These are phyloP conservation scores for Papiliotrema laurentii DNA, from an alignment of 1,284 basidiomycete genomes.

Conservation along the genomic window DNA sequence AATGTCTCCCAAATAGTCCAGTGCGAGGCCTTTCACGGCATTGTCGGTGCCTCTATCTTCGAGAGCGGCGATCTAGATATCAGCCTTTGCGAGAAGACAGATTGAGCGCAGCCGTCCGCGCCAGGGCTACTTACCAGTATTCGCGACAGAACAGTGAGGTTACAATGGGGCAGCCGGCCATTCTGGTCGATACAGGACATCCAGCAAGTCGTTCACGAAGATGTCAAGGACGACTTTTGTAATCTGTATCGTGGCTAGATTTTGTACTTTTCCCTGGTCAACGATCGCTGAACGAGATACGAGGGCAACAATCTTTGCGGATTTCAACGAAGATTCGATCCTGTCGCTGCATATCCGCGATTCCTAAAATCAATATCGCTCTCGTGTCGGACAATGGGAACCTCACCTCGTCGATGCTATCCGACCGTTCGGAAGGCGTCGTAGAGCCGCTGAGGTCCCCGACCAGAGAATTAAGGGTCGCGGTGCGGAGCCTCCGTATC, in stretches of 20 bases:
- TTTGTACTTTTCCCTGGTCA: slow-evolving; percentile 72
- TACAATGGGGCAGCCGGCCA: slow-evolving; percentile 90
- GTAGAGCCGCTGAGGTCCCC: too few relatives aligned
- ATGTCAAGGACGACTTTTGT: slow-evolving; percentile 85
- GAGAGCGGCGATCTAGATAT: slow-evolving; percentile 63
- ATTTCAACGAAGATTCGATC: slow-evolving; percentile 69
- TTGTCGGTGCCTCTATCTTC: slow-evolving; percentile 78
- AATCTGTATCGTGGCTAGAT: slow-evolving; percentile 83
- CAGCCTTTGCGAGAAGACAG: too few relatives aligned
- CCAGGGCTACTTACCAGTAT: slow-evolving; percentile 80
- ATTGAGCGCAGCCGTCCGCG: background rate
- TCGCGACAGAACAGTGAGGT: slow-evolving; percentile 67
- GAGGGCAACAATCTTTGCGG: slow-evolving; percentile 75
- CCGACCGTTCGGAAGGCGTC: too few relatives aligned
- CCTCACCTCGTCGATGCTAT: slow-evolving; percentile 2
- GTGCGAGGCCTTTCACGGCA: slow-evolving; percentile 75
- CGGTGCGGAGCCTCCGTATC: slow-evolving; percentile 47
- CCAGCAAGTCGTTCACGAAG: slow-evolving; percentile 80
- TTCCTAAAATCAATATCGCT: slow-evolving; percentile 18
- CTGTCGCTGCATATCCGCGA: slow-evolving; percentile 19
- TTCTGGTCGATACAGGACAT: slow-evolving; percentile 87
- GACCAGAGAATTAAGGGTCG: too few relatives aligned
- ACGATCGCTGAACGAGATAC: slow-evolving; percentile 76
- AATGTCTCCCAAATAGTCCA: slow-evolving; percentile 91
- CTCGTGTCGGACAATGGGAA: too few relatives aligned